Base-by-base conservation (phyloP, 257 asterid species). In the Solanum bulbocastanum region DNA sequence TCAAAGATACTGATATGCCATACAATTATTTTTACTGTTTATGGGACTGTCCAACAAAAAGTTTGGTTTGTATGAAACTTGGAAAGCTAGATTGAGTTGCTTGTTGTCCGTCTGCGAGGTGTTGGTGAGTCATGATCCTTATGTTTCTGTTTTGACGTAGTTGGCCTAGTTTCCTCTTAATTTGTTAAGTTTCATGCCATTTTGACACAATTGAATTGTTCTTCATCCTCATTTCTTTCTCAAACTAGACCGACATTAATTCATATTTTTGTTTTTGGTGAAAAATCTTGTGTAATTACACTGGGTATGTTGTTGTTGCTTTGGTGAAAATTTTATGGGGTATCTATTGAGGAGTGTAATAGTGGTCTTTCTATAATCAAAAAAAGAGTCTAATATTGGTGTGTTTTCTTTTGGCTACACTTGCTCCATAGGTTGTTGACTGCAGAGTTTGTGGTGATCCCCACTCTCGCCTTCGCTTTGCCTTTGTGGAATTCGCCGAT, bases 391-490 rank as follows among this genome's bases (percentile, higher is more conserved):
- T 79, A 79, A 79, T 44, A 4, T 14, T 25, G 65, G 8, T 10
- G 39, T 27, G 71, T 9, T 82, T 18, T 82, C 11, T 60, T 79
- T 36, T 90, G 46, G 65, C 40, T 84, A n/a, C 42, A 35, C 81
- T 86, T 87, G 13, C 78, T 90, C 87, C 84, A 40, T 93, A 97
- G 99, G 99, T 97, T 92, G 94, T 95, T 90, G 99, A 97, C 90
- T 97, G 99, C 60, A 96, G 99, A 82, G 98, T 97, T 86, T 97
- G 99, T 90, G 99, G 99, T 44, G 99, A 97, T 88, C 98, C 99
- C 46, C 98, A 96, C 91, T 97, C 99, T 87, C 98, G 97, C 87
- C 98, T 95, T 85, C 99, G 99, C 89, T 97, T 97, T 89, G 99
- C 99, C 60, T 97, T 97, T 88, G 99, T 97, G 44, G 99, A 97